These are phyloP conservation scores for Halocafeteria seosinensis DNA, from an alignment of 108 stramenopile species.

Conservation along the genomic window DNA sequence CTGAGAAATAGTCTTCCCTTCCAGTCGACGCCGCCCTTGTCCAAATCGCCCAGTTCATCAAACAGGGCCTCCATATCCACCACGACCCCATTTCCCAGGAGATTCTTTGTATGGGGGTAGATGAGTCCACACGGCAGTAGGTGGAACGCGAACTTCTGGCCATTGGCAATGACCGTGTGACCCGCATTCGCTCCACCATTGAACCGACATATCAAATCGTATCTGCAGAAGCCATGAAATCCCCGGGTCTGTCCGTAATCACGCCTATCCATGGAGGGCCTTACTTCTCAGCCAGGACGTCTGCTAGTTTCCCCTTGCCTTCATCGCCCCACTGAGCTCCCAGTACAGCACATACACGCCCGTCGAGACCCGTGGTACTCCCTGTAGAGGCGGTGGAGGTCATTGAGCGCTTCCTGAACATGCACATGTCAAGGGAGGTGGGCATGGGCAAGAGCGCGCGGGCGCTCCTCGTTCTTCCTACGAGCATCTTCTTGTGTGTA, in stretches of 20 bases:
- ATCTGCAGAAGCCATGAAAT: constrained; percentile 23
- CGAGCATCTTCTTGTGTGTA: too few relatives aligned
- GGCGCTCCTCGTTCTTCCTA: too few relatives aligned
- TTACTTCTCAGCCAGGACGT: constrained; percentile 57
- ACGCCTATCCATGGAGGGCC: not conserved
- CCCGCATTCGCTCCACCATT: constrained; percentile 82
- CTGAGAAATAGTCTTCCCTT: constrained; percentile 68
- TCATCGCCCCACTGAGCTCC: constrained; percentile 97
- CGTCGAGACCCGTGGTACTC: not conserved
- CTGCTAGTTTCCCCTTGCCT: constrained; percentile 97
- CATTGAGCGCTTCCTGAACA: too few relatives aligned
- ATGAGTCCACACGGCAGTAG: constrained; percentile 87
- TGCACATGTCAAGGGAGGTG: too few relatives aligned
- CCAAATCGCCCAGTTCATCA: constrained; percentile 63
- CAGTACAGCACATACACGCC: constrained; percentile 47
- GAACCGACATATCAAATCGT: constrained; percentile 89
- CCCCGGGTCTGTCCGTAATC: not conserved
- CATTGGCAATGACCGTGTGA: constrained; percentile 83
- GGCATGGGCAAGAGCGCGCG: too few relatives aligned
- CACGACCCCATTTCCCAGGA: constrained; percentile 95
- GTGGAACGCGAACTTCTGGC: constrained; percentile 94
- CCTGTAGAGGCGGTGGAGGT: too few relatives aligned
- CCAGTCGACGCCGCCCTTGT: constrained; percentile 47
- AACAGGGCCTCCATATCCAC: constrained; percentile 80
- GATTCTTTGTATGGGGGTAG: constrained; percentile 59